Conservation (phyloP, 1,284 basidiomycete genomes). For the Cutaneotrichosporon curvatum region DNA sequence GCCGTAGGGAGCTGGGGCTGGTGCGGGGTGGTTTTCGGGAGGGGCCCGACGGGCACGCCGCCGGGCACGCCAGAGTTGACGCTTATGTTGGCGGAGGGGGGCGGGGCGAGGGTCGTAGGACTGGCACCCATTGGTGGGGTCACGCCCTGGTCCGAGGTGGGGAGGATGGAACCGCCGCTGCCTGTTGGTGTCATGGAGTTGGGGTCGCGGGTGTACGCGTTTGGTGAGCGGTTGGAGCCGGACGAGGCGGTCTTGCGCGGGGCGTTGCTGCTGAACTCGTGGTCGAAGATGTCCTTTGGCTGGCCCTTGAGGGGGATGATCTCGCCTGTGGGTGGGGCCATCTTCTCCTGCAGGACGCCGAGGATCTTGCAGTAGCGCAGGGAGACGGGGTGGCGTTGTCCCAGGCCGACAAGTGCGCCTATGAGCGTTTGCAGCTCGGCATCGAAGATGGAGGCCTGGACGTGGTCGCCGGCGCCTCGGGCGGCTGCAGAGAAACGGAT, state of each 20-base stretch:
- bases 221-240: background rate
- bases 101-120: too few relatives aligned
- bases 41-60: too few relatives aligned
- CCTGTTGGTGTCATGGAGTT: too few relatives aligned
- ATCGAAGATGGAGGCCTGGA: slow-evolving; percentile 23
- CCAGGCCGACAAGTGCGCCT: slow-evolving; percentile 23
- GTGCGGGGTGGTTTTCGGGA: too few relatives aligned
- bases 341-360: background rate
- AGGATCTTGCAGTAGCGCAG: slow-evolving; percentile 7
- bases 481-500: slow-evolving; percentile 35
- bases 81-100: background rate
- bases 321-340: background rate
- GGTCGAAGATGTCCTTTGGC: slow-evolving; percentile 5
- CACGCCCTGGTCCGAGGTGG: too few relatives aligned
- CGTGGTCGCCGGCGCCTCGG: slow-evolving; percentile 17
- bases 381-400: slow-evolving; percentile 30
- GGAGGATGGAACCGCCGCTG: too few relatives aligned
- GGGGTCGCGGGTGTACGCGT: background rate
- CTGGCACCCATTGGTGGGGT: too few relatives aligned
- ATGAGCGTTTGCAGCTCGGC: slow-evolving; percentile 33
- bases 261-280: slow-evolving; percentile 1
- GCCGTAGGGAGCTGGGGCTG: background rate
- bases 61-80: background rate
- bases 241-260: slow-evolving; percentile 6
- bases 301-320: slow-evolving; percentile 5